Conservation (phyloP, 129 eudicot species). For the Smallanthus sonchifolius region DNA sequence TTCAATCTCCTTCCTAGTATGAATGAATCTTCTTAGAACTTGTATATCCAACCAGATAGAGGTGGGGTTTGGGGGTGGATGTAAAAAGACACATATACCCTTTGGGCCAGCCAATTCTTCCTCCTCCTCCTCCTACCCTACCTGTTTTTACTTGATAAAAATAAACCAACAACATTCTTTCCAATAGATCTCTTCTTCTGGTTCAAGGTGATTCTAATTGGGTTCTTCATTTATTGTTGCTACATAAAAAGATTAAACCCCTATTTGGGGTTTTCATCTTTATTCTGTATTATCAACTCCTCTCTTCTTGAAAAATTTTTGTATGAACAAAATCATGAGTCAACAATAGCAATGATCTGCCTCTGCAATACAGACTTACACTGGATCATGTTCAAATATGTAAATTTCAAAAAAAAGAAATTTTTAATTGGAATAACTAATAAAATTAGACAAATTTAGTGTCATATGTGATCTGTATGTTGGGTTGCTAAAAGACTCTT, state of each 20-base stretch:
- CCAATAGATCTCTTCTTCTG: constrained; percentile 10
- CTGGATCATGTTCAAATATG: constrained; percentile 13
- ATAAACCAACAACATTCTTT: neutral
- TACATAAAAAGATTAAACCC: neutral
- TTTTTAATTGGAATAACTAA: neutral
- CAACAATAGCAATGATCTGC: neutral
- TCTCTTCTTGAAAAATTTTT: neutral
- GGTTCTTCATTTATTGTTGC: neutral
- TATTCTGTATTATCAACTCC: neutral
- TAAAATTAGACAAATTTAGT: neutral
- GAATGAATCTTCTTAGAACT: too few relatives aligned
- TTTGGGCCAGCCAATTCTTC: too few relatives aligned
- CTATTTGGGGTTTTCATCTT: too few relatives aligned
- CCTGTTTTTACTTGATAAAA: constrained; percentile 2
- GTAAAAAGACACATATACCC: neutral
- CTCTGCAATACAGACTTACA: neutral
- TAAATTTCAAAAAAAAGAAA: too few relatives aligned
- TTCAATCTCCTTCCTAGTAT: neutral
- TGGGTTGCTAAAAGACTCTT: neutral
- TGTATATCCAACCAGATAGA: too few relatives aligned
- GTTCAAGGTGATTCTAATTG: constrained; percentile 23
- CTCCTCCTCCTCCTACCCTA: too few relatives aligned
- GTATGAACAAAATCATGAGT: neutral
- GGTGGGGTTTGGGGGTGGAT: too few relatives aligned
- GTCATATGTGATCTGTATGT: neutral